Evolutionary conservation across 345 rosid genomes (phyloP).

Genomic region (Isatis tinctoria): DNA sequence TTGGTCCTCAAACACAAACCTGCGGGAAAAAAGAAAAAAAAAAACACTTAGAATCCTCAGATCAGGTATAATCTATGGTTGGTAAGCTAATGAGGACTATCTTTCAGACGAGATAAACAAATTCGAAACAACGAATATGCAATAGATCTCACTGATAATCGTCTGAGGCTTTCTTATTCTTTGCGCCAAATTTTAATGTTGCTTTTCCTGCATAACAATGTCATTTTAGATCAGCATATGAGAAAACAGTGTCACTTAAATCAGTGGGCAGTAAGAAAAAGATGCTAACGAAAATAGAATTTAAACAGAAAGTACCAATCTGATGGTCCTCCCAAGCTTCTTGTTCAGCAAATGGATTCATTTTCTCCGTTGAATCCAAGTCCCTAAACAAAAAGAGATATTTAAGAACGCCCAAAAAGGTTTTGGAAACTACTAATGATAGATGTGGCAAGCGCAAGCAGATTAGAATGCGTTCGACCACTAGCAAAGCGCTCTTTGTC

Average conservation of each 20-base stretch:
- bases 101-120: slow-evolving; percentile 6
- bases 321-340: slow-evolving; percentile 99
- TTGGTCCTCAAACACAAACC: slow-evolving; percentile 95
- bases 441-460: slow-evolving; percentile 4
- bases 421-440: neutral
- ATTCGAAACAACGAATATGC: slow-evolving; percentile 1
- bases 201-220: slow-evolving; percentile 68
- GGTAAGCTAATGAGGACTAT: neutral
- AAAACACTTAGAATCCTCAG: neutral
- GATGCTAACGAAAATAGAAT: neutral
- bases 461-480: neutral
- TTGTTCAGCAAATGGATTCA: slow-evolving; percentile 98
- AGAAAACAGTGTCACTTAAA: slow-evolving; percentile 13
- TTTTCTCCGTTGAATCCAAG: slow-evolving; percentile 63
- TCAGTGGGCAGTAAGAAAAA: slow-evolving; percentile 3
- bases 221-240: slow-evolving; percentile 4
- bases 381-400: slow-evolving; percentile 40
- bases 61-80: neutral
- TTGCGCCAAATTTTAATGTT: slow-evolving; percentile 71
- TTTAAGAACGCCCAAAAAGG: slow-evolving; percentile 1
- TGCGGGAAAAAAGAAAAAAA: neutral
- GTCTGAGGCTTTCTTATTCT: slow-evolving; percentile 61
- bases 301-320: slow-evolving; percentile 50
- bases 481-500: slow-evolving; percentile 10
- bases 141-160: slow-evolving; percentile 66